Base-by-base conservation (phyloP, 805 yeast species). In the Metschnikowia rubicola region DNA sequence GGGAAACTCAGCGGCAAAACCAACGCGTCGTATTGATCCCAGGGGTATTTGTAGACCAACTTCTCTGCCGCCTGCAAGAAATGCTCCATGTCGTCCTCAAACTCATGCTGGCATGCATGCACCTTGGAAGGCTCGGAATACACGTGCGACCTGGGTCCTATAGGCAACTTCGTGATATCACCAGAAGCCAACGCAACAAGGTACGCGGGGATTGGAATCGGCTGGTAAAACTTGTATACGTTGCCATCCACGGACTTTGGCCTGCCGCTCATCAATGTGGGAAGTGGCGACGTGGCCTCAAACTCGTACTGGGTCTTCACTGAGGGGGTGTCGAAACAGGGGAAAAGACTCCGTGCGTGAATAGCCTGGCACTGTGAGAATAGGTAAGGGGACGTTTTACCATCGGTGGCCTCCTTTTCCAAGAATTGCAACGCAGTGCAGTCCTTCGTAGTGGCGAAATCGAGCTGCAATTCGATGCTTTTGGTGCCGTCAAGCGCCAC, bases 281-380 rank as follows among this genome's bases (percentile, higher is more conserved):
- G 86, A 45, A 78, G 73, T 12, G 81, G 76, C 2, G 96, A 86
- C 36, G 65, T 74, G 44, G 86, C 81, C 21, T 68, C 69, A 53
- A 84, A 81, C 13, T 68, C 63, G 59, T 75, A 86, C 0, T 83
- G 73, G 1, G 90, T 77, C 63, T 90, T 90, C 30, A 89, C 76
- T 0, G 92, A 77, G 1, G 97, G 96, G 0, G 97, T 89, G 65
- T 90, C 97, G 62, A 90, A 90, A 58, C 89, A 86, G 8, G 97
- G 97, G 69, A 86, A 84, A 60, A 89, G 74, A 12, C 92, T 79
- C 59, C 97, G 77, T 7, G 96, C 94, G 61, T 90, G 96, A 53
- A 87, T 89, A 33, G 96, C 90, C 69, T 90, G 96, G 62, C 95
- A 80, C 67, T 90, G 97, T 10, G 96, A 88, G 64, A 89, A 90